Evolutionary conservation across 371 early-diverging fungal genomes (phyloP).

Genomic region (Mucor plumbeus): DNA sequence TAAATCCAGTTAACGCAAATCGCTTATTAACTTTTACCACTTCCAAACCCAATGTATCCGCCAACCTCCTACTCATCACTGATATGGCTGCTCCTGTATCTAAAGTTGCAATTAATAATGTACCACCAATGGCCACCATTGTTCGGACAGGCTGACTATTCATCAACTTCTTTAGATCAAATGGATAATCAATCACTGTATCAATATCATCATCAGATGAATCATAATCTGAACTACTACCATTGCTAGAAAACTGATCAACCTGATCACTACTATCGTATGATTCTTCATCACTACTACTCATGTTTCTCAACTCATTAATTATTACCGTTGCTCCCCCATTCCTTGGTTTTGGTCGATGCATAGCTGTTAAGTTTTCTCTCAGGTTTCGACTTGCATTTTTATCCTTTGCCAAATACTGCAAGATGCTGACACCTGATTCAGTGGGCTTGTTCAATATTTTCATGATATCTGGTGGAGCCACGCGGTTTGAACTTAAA

Average conservation of each 20-base stretch:
- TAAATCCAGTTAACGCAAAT: conserved; percentile 5
- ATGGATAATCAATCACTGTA: conserved; percentile 13
- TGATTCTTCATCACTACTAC: background rate
- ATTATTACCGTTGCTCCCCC: background rate
- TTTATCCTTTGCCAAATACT: background rate
- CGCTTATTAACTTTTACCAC: background rate
- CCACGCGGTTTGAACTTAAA: background rate
- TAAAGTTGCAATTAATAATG: conserved; percentile 11
- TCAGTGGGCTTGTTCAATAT: background rate
- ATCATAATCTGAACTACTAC: background rate
- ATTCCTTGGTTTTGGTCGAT: background rate
- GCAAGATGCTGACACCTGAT: background rate
- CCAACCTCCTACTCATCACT: conserved; percentile 14
- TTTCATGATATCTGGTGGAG: background rate
- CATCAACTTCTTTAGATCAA: background rate
- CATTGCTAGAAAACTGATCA: background rate
- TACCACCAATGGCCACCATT: conserved; percentile 8
- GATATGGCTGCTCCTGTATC: conserved; percentile 29
- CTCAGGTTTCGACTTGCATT: background rate
- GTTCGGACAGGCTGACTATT: conserved; percentile 6
- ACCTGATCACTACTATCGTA: too few species aligned
- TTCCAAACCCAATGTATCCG: conserved; percentile 3
- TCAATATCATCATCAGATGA: conserved; percentile 1
- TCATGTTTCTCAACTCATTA: background rate
- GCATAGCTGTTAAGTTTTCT: background rate